phyloP scores from a whole-genome alignment of 345 rosid genomes.

The Cardamine resedifolia region DNA sequence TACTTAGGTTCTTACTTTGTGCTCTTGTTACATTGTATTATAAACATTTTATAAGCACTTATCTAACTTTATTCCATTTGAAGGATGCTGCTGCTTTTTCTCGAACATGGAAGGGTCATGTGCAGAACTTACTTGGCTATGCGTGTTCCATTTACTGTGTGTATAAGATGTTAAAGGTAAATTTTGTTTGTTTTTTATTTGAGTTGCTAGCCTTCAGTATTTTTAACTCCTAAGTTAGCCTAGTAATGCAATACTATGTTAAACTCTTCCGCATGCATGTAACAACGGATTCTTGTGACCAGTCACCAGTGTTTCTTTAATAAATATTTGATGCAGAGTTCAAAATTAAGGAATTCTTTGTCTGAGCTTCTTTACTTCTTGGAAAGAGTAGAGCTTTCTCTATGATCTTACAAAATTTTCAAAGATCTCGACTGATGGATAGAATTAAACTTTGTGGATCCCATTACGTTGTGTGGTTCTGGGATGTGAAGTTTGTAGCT shows the following conservation, averaged over 20 bases:
- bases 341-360: background rate
- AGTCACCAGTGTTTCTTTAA: background rate
- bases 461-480: background rate
- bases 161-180: slow-evolving; percentile 97
- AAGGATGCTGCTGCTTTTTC: slow-evolving; percentile 99
- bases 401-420: background rate
- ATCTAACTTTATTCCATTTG: slow-evolving; percentile 21
- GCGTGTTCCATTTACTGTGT: slow-evolving; percentile 94
- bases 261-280: background rate
- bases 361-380: background rate
- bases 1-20: slow-evolving; percentile 11
- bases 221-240: background rate
- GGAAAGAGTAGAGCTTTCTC: background rate
- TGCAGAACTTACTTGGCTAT: slow-evolving; percentile 98
- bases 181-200: slow-evolving; percentile 14
- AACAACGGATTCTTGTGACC: background rate
- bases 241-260: background rate
- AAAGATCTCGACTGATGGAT: background rate
- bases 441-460: background rate
- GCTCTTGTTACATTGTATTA: background rate
- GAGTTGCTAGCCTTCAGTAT: background rate
- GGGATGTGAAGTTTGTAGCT: background rate
- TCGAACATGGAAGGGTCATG: slow-evolving; percentile 96
- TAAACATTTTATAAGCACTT: slow-evolving; percentile 8
- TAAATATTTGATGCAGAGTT: background rate